Evolutionary conservation across 306 rosid genomes (phyloP).

Genomic region (Ammopiptanthus mongolicus): DNA sequence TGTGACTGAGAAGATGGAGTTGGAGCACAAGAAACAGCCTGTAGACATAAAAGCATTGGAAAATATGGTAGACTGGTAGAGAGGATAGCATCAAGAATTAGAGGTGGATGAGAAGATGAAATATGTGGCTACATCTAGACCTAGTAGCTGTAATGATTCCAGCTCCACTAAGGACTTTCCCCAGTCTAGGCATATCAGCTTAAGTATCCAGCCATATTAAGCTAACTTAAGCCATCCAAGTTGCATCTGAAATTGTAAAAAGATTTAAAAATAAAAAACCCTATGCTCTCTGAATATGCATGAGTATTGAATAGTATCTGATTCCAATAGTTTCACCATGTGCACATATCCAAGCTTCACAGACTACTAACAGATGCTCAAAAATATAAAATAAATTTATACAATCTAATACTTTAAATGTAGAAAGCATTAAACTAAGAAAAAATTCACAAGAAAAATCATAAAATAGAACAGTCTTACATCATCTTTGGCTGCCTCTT

Average conservation of each 20-base stretch:
- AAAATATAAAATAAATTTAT: neutral
- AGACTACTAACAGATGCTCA: neutral
- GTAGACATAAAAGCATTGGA: neutral
- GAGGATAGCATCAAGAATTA: neutral
- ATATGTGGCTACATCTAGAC: neutral
- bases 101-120: neutral
- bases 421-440: conserved; percentile 1
- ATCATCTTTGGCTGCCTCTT: conserved; percentile 84
- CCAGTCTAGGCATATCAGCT: neutral
- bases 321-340: conserved; percentile 3
- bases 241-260: neutral
- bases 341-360: neutral
- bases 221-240: neutral
- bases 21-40: neutral
- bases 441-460: neutral
- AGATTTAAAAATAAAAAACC: neutral
- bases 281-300: neutral
- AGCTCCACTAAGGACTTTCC: neutral
- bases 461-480: conserved; percentile 39
- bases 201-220: neutral
- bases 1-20: neutral
- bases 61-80: neutral
- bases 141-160: neutral
- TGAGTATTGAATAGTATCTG: neutral
- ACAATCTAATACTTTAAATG: neutral